Evolutionary conservation across 345 rosid genomes (phyloP).

Genomic region (Aquilaria yunnanensis): DNA sequence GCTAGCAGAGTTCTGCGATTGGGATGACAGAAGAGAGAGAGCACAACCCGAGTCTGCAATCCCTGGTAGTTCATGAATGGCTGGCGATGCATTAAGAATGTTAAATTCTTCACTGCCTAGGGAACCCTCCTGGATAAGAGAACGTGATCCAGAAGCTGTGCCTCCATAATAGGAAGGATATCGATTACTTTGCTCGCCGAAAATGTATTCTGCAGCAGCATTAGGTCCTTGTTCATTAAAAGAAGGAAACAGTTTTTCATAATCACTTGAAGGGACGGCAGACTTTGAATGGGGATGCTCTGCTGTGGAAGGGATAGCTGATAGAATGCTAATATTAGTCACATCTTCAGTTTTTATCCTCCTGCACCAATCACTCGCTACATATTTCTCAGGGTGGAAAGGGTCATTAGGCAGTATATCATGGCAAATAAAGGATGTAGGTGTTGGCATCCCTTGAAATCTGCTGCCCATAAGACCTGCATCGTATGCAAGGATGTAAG

Average conservation of each 20-base stretch:
- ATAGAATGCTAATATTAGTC: slow-evolving; percentile 22
- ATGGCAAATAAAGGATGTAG: slow-evolving; percentile 52
- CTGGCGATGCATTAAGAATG: slow-evolving; percentile 23
- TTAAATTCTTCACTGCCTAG: slow-evolving; percentile 30
- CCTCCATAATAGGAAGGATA: slow-evolving; percentile 26
- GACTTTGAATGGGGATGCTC: slow-evolving; percentile 26
- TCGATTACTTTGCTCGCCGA: slow-evolving; percentile 16
- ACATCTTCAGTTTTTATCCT: slow-evolving; percentile 45
- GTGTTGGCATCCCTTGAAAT: slow-evolving; percentile 23
- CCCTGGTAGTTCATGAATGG: slow-evolving; percentile 37
- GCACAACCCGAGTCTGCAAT: slow-evolving; percentile 57
- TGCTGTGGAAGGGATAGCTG: slow-evolving; percentile 26
- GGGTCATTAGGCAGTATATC: slow-evolving; percentile 35
- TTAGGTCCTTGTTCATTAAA: slow-evolving; percentile 27
- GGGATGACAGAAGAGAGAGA: slow-evolving; percentile 98
- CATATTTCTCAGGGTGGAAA: slow-evolving; percentile 34
- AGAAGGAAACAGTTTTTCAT: slow-evolving; percentile 24
- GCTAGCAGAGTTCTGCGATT: slow-evolving; percentile 38
- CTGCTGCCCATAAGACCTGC: slow-evolving; percentile 35
- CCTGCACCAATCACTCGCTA: slow-evolving; percentile 34
- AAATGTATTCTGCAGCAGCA: slow-evolving; percentile 20
- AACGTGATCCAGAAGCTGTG: slow-evolving; percentile 20
- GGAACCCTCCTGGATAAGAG: slow-evolving; percentile 30
- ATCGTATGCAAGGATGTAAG: neutral
- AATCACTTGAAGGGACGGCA: slow-evolving; percentile 21